A percentile compares a stretch with the other conserved stretches of the same genome.
These are phyloP conservation scores for Penicillium macrosclerotiorum DNA, from an alignment of 495 filamentous ascomycete species.

Conservation along the genomic window DNA sequence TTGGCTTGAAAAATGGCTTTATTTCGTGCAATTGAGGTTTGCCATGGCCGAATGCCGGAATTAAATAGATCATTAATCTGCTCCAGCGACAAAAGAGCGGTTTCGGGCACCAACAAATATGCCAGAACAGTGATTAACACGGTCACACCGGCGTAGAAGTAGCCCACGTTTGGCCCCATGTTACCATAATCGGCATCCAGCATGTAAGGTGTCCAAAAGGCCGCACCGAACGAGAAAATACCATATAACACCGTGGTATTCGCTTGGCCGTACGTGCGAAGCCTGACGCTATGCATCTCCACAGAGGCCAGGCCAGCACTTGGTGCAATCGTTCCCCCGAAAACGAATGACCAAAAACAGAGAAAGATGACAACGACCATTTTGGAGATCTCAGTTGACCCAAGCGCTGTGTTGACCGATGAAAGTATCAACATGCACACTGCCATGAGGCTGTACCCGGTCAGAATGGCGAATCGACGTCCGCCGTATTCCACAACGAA, in stretches of 20 bases:
- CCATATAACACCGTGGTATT: slow-evolving; percentile 25
- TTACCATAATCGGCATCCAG: slow-evolving; percentile 22
- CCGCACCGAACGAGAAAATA: slow-evolving; percentile 26
- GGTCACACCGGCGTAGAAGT: slow-evolving; percentile 30
- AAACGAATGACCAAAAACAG: slow-evolving; percentile 29
- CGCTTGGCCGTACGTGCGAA: slow-evolving; percentile 33
- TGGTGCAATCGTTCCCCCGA: slow-evolving; percentile 27
- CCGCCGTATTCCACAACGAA: slow-evolving; percentile 28
- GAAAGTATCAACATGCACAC: slow-evolving; percentile 30
- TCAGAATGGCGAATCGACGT: slow-evolving; percentile 22
- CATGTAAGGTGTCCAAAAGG: slow-evolving; percentile 34
- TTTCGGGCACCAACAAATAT: slow-evolving; percentile 28
- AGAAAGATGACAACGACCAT: slow-evolving; percentile 25
- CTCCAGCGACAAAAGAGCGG: slow-evolving; percentile 26
- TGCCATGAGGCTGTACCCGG: slow-evolving; percentile 25
- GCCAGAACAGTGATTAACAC: slow-evolving; percentile 15
- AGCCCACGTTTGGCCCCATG: slow-evolving; percentile 32
- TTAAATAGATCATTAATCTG: slow-evolving; percentile 30
- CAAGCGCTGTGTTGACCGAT: slow-evolving; percentile 19
- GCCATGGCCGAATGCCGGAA: slow-evolving; percentile 22
- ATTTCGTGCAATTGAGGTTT: slow-evolving; percentile 22
- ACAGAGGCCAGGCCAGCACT: slow-evolving; percentile 19
- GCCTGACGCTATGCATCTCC: slow-evolving; percentile 31
- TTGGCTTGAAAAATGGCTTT: slow-evolving; percentile 6
- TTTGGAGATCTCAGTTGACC: slow-evolving; percentile 3